phyloP scores from a whole-genome alignment of 768 basidiomycete species.

The Phylloporus rhodoxanthus region DNA sequence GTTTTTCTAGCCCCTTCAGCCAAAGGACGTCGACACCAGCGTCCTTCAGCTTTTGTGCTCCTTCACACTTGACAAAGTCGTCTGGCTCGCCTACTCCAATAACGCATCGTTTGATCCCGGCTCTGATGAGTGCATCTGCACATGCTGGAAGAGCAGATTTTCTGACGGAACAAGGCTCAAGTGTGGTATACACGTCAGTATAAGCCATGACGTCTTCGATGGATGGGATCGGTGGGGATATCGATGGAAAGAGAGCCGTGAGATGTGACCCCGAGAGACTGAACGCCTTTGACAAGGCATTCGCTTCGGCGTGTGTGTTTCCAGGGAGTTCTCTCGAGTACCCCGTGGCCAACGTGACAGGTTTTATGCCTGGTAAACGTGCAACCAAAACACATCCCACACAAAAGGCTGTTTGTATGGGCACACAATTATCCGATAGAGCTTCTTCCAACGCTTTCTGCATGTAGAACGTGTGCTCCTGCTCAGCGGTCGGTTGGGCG shows the following conservation, averaged over 20 bases:
- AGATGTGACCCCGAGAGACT: conserved; percentile 42
- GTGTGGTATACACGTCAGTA: conserved; percentile 83
- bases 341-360: conserved; percentile 66
- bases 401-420: conserved; percentile 75
- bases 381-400: conserved; percentile 80
- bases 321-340: conserved; percentile 88
- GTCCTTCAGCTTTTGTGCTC: conserved; percentile 62
- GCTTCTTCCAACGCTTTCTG: conserved; percentile 67
- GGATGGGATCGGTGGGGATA: conserved; percentile 23
- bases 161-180: conserved; percentile 92
- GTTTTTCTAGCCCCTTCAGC: conserved; percentile 65
- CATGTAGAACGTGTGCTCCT: conserved; percentile 42
- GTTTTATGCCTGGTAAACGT: conserved; percentile 35
- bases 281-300: conserved; percentile 72
- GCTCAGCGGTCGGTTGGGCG: conserved; percentile 3
- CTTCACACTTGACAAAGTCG: conserved; percentile 93
- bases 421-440: conserved; percentile 48
- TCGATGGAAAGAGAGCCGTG: conserved; percentile 37
- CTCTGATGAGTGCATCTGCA: conserved; percentile 72
- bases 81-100: conserved; percentile 88
- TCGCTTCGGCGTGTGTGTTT: conserved; percentile 97
- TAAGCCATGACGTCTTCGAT: conserved; percentile 46
- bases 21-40: conserved; percentile 75
- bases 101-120: conserved; percentile 67
- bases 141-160: conserved; percentile 85